Conservation (phyloP, 352 stramenopile species). For the Globisporangium apiculatum region DNA sequence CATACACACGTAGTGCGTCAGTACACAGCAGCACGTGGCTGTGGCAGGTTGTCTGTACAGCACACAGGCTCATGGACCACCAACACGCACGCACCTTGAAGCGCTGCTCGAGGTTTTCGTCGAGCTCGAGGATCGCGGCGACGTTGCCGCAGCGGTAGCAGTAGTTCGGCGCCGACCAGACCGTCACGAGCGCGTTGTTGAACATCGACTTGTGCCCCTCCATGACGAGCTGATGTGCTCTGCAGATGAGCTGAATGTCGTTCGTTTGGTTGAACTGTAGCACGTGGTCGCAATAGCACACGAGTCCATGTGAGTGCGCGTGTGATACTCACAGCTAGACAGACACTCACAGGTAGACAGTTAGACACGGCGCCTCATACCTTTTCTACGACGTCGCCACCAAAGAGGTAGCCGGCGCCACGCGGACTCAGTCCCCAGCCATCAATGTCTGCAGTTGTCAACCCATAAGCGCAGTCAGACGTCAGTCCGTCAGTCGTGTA, state of each 20-base stretch:
- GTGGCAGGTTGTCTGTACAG: not conserved
- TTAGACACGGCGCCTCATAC: slow-evolving; percentile 13
- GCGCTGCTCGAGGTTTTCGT: slow-evolving; percentile 93
- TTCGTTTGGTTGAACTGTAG: slow-evolving; percentile 97
- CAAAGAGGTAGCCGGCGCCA: slow-evolving; percentile 98
- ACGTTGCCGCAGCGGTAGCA: slow-evolving; percentile 99
- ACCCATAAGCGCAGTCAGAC: slow-evolving; percentile 18
- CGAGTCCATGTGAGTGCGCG: not conserved
- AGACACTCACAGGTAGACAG: not conserved
- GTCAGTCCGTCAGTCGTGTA: not conserved
- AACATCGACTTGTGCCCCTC: slow-evolving; percentile 94
- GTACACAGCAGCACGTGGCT: slow-evolving; percentile 1
- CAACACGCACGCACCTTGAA: slow-evolving; percentile 55
- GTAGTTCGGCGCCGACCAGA: slow-evolving; percentile 99
- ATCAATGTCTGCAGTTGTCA: slow-evolving; percentile 89
- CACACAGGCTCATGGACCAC: not conserved
- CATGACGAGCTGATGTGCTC: slow-evolving; percentile 97
- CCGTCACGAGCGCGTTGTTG: slow-evolving; percentile 96
- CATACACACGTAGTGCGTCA: not conserved
- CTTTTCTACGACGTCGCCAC: slow-evolving; percentile 96
- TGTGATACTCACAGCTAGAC: too few species aligned
- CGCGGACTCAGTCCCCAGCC: slow-evolving; percentile 97
- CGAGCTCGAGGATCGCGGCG: slow-evolving; percentile 96
- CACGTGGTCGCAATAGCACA: too few species aligned
- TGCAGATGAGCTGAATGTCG: slow-evolving; percentile 96